phyloP scores from a whole-genome alignment of 2,329 filamentous ascomycete species.

The Bertia moriformis region DNA sequence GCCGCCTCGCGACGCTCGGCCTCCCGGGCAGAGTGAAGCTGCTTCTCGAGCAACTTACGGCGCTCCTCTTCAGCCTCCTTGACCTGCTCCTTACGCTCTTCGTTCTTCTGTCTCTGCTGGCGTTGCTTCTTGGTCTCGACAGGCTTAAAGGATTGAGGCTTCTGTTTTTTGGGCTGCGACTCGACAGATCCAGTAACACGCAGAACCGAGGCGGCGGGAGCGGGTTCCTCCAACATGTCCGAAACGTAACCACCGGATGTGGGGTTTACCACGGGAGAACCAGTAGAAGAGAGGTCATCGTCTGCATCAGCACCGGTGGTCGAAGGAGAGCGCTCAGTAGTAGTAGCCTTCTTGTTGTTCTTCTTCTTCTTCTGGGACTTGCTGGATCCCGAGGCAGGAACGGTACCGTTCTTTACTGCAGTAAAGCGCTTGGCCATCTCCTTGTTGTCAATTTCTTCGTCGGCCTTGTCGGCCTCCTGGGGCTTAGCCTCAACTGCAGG shows the following conservation, averaged over 20 bases:
- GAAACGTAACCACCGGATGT: not conserved
- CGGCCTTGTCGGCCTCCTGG: not conserved
- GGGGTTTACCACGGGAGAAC: not conserved
- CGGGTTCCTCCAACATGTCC: not conserved
- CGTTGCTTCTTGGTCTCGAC: slow-evolving; percentile 1
- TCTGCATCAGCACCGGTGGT: not conserved
- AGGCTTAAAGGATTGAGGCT: not conserved
- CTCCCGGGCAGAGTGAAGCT: not conserved
- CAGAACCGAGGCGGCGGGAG: not conserved
- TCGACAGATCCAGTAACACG: not conserved
- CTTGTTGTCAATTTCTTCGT: not conserved
- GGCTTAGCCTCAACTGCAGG: not conserved
- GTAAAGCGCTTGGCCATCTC: not conserved
- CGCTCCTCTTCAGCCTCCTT: not conserved
- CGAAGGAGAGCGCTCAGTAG: not conserved
- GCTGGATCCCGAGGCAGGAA: not conserved
- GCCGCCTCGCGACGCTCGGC: slow-evolving; percentile 1
- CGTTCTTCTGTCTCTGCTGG: not conserved
- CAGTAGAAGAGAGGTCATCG: not conserved
- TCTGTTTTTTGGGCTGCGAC: not conserved
- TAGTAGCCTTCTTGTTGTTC: not conserved
- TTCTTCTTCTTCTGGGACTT: not conserved
- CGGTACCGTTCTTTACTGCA: not conserved
- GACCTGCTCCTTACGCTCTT: not conserved
- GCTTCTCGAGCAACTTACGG: not conserved